A percentile compares a stretch with the other conserved stretches of the same genome.
phyloP scores from a whole-genome alignment of 768 basidiomycete species.

The Serendipita indica region DNA sequence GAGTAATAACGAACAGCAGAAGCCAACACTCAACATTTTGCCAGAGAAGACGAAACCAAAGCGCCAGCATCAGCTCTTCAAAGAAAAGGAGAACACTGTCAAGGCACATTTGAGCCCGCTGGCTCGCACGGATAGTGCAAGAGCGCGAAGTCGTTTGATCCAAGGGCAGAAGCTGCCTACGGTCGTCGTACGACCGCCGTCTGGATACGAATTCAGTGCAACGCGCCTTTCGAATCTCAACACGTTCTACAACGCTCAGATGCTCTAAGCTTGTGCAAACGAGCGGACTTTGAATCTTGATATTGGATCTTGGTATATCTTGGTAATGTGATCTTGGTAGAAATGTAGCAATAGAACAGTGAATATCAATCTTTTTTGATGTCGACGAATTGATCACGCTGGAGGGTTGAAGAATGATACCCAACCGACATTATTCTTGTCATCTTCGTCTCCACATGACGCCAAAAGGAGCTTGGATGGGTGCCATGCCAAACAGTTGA shows the following conservation, averaged over 20 bases:
- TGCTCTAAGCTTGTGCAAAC: neutral
- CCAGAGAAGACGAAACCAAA: too few species aligned
- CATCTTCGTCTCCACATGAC: constrained; percentile 7
- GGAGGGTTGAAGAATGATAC: constrained; percentile 6
- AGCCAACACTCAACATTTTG: too few species aligned
- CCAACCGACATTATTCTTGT: constrained; percentile 3
- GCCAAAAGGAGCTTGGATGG: constrained; percentile 39
- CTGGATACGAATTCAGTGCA: neutral
- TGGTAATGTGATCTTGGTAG: neutral
- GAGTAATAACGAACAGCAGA: too few species aligned
- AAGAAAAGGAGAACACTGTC: constrained; percentile 7
- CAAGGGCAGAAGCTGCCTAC: neutral
- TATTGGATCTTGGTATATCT: neutral
- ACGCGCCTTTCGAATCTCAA: neutral
- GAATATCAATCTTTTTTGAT: too few species aligned
- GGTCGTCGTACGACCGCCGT: constrained; percentile 3
- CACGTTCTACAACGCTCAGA: neutral
- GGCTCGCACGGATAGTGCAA: neutral
- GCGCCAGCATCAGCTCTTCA: too few species aligned
- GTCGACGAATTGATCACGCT: neutral
- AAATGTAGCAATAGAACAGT: too few species aligned
- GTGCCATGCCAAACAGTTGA: constrained; percentile 71
- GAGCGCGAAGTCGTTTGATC: neutral
- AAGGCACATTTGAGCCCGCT: neutral
- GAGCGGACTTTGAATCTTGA: neutral